Conservation (phyloP, 495 filamentous ascomycete genomes). For the Hyphodiscus hymeniophilus region DNA sequence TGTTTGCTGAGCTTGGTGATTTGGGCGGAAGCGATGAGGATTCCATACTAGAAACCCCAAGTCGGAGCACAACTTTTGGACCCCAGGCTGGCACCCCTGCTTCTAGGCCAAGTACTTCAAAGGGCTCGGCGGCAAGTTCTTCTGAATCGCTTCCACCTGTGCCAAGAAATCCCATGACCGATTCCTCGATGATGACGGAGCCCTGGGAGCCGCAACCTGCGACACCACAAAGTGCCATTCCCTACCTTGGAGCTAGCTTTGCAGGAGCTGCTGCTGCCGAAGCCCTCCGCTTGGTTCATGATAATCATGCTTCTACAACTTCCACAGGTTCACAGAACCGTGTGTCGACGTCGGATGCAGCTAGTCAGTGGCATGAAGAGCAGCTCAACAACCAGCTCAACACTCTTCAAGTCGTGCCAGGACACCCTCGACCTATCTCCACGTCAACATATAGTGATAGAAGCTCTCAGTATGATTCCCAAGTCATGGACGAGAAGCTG, state of each 20-base stretch:
- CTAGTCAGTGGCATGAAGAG: conserved; percentile 22
- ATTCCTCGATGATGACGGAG: conserved; percentile 85
- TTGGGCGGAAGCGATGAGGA: conserved; percentile 54
- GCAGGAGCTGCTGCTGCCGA: conserved; percentile 10
- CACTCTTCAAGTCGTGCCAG: neutral
- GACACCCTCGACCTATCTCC: conserved; percentile 16
- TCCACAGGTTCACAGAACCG: conserved; percentile 7
- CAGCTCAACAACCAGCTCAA: conserved; percentile 6
- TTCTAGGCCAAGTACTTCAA: conserved; percentile 27
- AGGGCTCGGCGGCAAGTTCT: conserved; percentile 44
- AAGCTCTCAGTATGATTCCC: conserved; percentile 25
- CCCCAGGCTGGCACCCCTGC: conserved; percentile 33
- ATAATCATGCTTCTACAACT: conserved; percentile 7
- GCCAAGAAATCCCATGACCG: conserved; percentile 54
- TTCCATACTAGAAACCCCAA: conserved; percentile 20
- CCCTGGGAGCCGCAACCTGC: conserved; percentile 33
- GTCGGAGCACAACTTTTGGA: conserved; percentile 32
- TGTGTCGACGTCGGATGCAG: conserved; percentile 17
- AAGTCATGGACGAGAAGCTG: conserved; percentile 35
- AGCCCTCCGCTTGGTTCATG: conserved; percentile 3
- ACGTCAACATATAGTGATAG: conserved; percentile 22
- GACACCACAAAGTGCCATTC: conserved; percentile 13
- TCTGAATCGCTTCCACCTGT: conserved; percentile 40
- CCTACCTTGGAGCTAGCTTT: conserved; percentile 6
- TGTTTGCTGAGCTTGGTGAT: conserved; percentile 84